phyloP scores from a whole-genome alignment of 495 filamentous ascomycete genomes.

The Chlorociboria aeruginascens region DNA sequence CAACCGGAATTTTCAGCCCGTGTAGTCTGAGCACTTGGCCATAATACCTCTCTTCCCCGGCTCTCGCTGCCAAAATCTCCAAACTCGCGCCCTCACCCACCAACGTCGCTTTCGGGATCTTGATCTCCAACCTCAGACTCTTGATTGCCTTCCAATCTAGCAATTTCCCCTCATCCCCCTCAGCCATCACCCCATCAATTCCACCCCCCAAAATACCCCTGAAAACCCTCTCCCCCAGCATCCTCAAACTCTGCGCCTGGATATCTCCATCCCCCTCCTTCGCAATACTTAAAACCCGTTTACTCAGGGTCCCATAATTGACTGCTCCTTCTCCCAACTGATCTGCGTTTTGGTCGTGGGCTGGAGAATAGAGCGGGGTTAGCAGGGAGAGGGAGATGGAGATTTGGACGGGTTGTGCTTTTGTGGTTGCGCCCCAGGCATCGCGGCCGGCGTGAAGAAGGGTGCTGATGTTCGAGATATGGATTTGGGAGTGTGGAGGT shows the following conservation, averaged over 20 bases:
- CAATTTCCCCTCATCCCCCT: no score
- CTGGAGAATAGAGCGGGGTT: constrained; percentile 33
- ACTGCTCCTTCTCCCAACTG: constrained; percentile 33
- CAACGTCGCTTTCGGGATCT: constrained; percentile 40
- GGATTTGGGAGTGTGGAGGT: constrained; percentile 25
- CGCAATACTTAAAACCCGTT: no score
- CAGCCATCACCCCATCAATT: no score
- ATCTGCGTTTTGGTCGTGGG: constrained; percentile 42
- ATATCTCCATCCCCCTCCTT: no score
- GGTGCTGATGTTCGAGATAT: constrained; percentile 38
- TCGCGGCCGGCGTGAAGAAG: constrained; percentile 32
- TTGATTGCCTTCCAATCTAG: constrained; percentile 21
- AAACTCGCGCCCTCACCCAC: constrained; percentile 35
- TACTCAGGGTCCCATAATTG: no score
- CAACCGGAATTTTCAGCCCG: constrained; percentile 39
- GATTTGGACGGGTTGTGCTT: constrained; percentile 40
- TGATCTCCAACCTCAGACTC: constrained; percentile 27
- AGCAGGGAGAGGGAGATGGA: constrained; percentile 37
- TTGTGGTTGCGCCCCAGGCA: constrained; percentile 40
- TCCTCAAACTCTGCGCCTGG: no score
- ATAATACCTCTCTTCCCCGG: constrained; percentile 10
- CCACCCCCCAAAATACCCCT: no score
- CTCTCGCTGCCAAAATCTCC: neutral
- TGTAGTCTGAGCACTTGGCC: constrained; percentile 21
- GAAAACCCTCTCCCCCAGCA: no score